phyloP scores from a whole-genome alignment of 257 asterid species.

The Avicennia marina region DNA sequence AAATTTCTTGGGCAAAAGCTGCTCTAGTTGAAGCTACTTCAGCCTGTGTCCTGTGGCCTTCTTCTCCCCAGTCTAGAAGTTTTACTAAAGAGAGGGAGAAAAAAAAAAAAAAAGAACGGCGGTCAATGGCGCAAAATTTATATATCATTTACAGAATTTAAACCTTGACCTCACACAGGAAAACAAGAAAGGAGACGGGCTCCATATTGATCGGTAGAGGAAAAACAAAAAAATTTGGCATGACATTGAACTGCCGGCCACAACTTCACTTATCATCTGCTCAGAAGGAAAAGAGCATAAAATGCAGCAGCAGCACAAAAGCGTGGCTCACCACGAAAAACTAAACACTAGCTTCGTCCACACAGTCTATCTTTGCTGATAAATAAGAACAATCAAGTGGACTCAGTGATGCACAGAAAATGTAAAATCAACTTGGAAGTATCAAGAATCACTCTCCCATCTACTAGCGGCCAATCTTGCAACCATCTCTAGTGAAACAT shows the following conservation, averaged over 20 bases:
- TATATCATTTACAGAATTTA: background rate
- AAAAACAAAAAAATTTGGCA: too few relatives aligned
- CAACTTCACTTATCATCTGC: background rate
- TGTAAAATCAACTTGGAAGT: too few relatives aligned
- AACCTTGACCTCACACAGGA: background rate
- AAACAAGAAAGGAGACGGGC: background rate
- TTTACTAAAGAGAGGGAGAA: constrained; percentile 41
- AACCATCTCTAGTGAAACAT: background rate
- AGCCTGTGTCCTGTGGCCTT: constrained; percentile 58
- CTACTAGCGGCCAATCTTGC: background rate
- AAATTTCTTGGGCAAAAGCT: constrained; percentile 78
- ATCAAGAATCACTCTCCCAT: too few relatives aligned
- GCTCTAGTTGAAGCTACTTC: constrained; percentile 65
- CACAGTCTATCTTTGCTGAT: too few relatives aligned
- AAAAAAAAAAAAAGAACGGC: background rate
- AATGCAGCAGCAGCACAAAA: background rate
- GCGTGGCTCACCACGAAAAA: too few relatives aligned
- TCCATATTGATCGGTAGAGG: background rate
- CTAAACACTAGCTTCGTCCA: too few relatives aligned
- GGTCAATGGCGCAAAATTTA: too few relatives aligned
- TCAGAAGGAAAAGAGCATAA: background rate
- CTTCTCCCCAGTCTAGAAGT: constrained; percentile 90
- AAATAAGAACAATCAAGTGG: too few relatives aligned
- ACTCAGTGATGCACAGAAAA: too few relatives aligned
- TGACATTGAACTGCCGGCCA: background rate